Evolutionary conservation across 1,284 basidiomycete species (phyloP).

Genomic region (Erythrobasidium hasegawianum): DNA sequence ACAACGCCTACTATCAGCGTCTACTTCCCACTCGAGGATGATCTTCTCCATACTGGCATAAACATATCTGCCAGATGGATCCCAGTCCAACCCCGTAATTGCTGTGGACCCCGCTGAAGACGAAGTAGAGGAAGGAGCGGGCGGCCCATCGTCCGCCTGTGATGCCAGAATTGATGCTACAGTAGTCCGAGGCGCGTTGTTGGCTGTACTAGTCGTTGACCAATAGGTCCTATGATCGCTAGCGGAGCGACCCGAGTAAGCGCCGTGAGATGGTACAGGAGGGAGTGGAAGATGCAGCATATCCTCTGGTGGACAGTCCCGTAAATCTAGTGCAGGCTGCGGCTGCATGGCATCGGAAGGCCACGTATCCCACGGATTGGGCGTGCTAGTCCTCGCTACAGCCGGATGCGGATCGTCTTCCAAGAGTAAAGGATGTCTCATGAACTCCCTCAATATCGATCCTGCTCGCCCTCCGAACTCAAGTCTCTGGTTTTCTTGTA

Average conservation of each 20-base stretch:
- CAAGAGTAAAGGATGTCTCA: neutral
- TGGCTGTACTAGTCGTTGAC: neutral
- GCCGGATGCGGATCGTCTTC: neutral
- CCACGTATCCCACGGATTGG: conserved; percentile 3
- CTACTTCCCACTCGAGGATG: conserved; percentile 28
- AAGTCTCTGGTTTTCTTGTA: conserved; percentile 7
- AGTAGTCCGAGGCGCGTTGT: neutral
- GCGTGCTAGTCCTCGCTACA: neutral
- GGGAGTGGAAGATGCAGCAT: neutral
- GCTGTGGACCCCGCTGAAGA: conserved; percentile 3
- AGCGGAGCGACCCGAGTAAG: neutral
- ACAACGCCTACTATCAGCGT: conserved; percentile 17
- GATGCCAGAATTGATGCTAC: neutral
- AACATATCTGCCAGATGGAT: conserved; percentile 16
- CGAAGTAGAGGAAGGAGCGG: neutral
- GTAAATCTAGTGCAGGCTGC: neutral
- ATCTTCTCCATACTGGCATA: conserved; percentile 29
- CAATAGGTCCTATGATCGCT: neutral
- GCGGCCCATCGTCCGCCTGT: neutral
- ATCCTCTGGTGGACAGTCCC: neutral
- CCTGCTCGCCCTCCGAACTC: neutral
- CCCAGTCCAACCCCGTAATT: conserved; percentile 33
- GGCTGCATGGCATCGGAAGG: neutral
- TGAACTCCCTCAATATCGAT: neutral
- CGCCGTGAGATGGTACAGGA: neutral